These are phyloP conservation scores for Pythium oligandrum DNA, from an alignment of 352 stramenopile species.

Conservation along the genomic window DNA sequence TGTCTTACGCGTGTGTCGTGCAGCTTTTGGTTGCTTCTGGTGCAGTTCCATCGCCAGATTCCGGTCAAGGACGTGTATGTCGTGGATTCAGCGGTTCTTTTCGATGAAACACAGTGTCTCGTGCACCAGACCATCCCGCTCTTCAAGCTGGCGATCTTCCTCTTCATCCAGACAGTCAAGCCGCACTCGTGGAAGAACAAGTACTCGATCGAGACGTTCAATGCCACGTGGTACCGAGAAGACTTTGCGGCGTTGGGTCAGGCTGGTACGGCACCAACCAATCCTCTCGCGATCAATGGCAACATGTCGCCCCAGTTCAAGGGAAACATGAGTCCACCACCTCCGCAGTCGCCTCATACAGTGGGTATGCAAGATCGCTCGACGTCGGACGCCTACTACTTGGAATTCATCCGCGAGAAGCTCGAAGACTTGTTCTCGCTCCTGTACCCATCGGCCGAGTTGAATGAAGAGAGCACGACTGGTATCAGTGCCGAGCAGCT, in stretches of 20 bases:
- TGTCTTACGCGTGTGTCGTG: slow-evolving; percentile 1
- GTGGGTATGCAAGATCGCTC: slow-evolving; percentile 76
- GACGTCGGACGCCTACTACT: slow-evolving; percentile 73
- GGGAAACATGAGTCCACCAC: slow-evolving; percentile 52
- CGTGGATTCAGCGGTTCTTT: slow-evolving; percentile 13
- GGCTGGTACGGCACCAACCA: slow-evolving; percentile 13
- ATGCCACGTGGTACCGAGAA: slow-evolving; percentile 77
- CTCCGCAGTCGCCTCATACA: slow-evolving; percentile 65
- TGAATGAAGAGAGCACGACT: slow-evolving; percentile 45
- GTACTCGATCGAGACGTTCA: slow-evolving; percentile 73
- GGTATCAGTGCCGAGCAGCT: slow-evolving; percentile 59
- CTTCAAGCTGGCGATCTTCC: slow-evolving; percentile 72
- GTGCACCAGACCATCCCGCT: slow-evolving; percentile 48
- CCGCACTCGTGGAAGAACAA: slow-evolving; percentile 69
- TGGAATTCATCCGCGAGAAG: slow-evolving; percentile 77
- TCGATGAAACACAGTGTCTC: slow-evolving; percentile 59
- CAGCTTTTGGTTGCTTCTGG: slow-evolving; percentile 75
- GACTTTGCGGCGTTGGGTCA: slow-evolving; percentile 37
- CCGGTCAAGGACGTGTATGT: slow-evolving; percentile 25
- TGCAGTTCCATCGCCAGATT: slow-evolving; percentile 75
- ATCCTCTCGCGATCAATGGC: slow-evolving; percentile 7
- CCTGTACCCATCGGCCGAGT: slow-evolving; percentile 51
- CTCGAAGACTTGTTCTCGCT: slow-evolving; percentile 70
- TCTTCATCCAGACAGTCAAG: slow-evolving; percentile 80
- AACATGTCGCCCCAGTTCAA: slow-evolving; percentile 47